A percentile compares a stretch with the other conserved stretches of the same genome.
Evolutionary conservation across 805 yeast genomes (phyloP).

Genomic region (Kregervanrija pseudodelftensis): DNA sequence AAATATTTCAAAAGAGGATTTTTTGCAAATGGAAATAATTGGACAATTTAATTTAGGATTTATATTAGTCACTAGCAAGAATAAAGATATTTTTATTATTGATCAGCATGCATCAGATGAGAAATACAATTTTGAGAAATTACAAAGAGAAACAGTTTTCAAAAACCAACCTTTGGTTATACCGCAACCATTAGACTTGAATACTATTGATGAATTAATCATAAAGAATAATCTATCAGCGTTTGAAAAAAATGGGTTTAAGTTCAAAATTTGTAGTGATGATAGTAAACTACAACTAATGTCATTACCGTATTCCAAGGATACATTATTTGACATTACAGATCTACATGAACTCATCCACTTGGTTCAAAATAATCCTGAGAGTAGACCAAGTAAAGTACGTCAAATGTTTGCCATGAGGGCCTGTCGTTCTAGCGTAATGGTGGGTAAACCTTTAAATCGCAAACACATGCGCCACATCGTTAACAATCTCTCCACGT

Average conservation of each 20-base stretch:
- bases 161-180: constrained; percentile 65
- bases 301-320: constrained; percentile 70
- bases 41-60: constrained; percentile 98
- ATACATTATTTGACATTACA: constrained; percentile 53
- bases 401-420: constrained; percentile 86
- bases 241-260: constrained; percentile 75
- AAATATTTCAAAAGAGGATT: constrained; percentile 65
- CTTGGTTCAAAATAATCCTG: constrained; percentile 44
- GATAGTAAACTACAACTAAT: constrained; percentile 46
- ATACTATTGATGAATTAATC: constrained; percentile 69
- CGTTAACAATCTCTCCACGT: constrained; percentile 55
- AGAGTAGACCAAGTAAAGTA: constrained; percentile 65
- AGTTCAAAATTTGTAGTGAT: constrained; percentile 41
- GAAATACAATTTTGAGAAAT: constrained; percentile 77
- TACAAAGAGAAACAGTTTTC: constrained; percentile 49
- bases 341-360: constrained; percentile 78
- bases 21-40: constrained; percentile 63
- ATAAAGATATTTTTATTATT: constrained; percentile 58
- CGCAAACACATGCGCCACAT: constrained; percentile 56
- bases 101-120: constrained; percentile 99
- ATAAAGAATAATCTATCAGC: constrained; percentile 52
- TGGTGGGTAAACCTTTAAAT: constrained; percentile 78
- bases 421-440: constrained; percentile 88
- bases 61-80: constrained; percentile 59
- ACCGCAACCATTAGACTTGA: constrained; percentile 53